Percentiles rank a stretch among this genome's conserved stretches.
Conservation (phyloP, 2,329 filamentous ascomycete species). For the Fusarium chaquense region DNA sequence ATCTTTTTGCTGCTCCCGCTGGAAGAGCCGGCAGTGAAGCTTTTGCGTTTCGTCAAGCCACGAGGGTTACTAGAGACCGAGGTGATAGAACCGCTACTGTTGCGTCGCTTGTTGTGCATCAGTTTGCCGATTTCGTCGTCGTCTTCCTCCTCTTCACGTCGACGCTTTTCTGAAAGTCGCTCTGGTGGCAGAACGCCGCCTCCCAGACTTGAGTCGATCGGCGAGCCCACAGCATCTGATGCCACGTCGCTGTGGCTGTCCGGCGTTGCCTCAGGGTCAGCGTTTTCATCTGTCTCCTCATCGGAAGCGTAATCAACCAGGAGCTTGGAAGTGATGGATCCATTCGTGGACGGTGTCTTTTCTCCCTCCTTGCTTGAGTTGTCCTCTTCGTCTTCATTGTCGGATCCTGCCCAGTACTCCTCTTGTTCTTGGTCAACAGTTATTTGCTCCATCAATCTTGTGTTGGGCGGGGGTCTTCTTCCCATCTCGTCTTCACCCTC, state of each 20-base stretch:
- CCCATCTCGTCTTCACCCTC: constrained; percentile 74
- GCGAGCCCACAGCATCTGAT: constrained; percentile 52
- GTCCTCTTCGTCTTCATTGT: constrained; percentile 82
- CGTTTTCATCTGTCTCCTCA: constrained; percentile 74
- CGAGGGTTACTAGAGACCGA: constrained; percentile 54
- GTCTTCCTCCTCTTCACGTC: constrained; percentile 89
- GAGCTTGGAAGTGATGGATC: constrained; percentile 72
- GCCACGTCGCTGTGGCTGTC: constrained; percentile 49
- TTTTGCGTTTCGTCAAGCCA: constrained; percentile 52
- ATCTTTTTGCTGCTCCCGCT: constrained; percentile 65
- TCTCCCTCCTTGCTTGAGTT: constrained; percentile 52
- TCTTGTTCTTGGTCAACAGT: constrained; percentile 84
- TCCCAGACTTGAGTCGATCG: constrained; percentile 41
- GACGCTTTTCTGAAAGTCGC: constrained; percentile 86
- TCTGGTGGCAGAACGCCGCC: constrained; percentile 72
- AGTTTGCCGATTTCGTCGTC: constrained; percentile 92
- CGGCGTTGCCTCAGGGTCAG: constrained; percentile 66
- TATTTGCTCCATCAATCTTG: constrained; percentile 78
- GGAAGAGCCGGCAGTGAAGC: constrained; percentile 57
- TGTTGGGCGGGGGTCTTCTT: constrained; percentile 57
- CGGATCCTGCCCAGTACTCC: constrained; percentile 92
- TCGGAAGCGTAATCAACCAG: constrained; percentile 95
- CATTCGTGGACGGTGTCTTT: constrained; percentile 65
- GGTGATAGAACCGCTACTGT: constrained; percentile 64
- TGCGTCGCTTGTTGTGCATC: constrained; percentile 72